Conservation (phyloP, 176 grass and related monocot genomes). For the Bromus sterilis region DNA sequence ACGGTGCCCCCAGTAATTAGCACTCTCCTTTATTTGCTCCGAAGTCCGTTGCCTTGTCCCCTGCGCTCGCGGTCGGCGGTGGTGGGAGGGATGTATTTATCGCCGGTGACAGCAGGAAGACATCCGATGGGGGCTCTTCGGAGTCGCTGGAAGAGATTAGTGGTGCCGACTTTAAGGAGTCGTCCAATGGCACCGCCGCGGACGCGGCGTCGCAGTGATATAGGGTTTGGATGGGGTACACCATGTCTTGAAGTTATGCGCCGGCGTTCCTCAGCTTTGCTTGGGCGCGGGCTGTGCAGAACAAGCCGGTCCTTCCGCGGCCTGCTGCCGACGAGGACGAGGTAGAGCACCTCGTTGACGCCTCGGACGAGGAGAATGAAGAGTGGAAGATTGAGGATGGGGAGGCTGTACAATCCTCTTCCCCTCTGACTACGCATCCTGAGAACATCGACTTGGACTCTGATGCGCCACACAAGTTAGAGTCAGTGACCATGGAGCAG, state of each 20-base stretch:
- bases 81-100: conserved; percentile 32
- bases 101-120: conserved; percentile 15
- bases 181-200: neutral
- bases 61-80: conserved; percentile 48
- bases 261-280: conserved; percentile 72
- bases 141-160: conserved; percentile 62
- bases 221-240: conserved; percentile 78
- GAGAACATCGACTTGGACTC: conserved; percentile 58
- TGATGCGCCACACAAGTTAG: conserved; percentile 44
- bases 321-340: conserved; percentile 25
- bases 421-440: neutral
- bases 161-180: conserved; percentile 56
- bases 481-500: conserved; percentile 14
- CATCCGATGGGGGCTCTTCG: conserved; percentile 66
- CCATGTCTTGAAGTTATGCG: conserved; percentile 69
- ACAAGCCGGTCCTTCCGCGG: conserved; percentile 58
- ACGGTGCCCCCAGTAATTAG: no score
- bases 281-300: conserved; percentile 91
- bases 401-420: conserved; percentile 16
- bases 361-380: conserved; percentile 52
- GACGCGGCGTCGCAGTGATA: conserved; percentile 20
- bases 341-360: conserved; percentile 52
- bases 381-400: conserved; percentile 86
- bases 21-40: no score
- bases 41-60: no score